Evolutionary conservation across 176 grass and related monocot genomes (phyloP).

Genomic region (Aegilops sharonensis): DNA sequence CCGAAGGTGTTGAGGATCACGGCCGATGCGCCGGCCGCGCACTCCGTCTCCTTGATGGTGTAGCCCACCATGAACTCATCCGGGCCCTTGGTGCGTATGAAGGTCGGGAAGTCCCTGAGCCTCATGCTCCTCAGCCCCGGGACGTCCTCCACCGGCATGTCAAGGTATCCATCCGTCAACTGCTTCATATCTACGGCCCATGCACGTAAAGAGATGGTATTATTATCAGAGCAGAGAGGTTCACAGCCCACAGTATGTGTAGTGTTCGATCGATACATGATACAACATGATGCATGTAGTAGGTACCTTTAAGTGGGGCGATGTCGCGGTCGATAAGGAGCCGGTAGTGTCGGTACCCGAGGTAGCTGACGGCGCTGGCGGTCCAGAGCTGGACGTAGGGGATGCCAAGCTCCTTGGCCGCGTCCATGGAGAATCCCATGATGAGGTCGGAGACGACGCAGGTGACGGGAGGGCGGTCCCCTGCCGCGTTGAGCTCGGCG

Average conservation of each 20-base stretch:
- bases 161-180: background rate
- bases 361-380: background rate
- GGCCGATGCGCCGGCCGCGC: background rate
- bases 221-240: too few relatives aligned
- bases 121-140: background rate
- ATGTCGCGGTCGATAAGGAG: background rate
- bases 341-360: background rate
- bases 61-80: background rate
- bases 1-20: background rate
- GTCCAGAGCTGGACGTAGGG: conserved; percentile 21
- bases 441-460: conserved; percentile 7
- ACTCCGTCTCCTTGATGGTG: background rate
- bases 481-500: conserved; percentile 26
- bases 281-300: too few relatives aligned
- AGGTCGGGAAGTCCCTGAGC: background rate
- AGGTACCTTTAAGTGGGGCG: background rate
- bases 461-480: background rate
- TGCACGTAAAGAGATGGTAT: background rate
- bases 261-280: background rate
- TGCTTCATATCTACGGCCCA: background rate
- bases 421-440: conserved; percentile 18
- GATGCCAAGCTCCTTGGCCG: background rate
- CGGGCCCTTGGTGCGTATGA: background rate
- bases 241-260: background rate
- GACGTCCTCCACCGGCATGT: background rate